Base-by-base conservation (phyloP, 371 early-diverging fungal genomes). In the Rhizomucor miehei region DNA sequence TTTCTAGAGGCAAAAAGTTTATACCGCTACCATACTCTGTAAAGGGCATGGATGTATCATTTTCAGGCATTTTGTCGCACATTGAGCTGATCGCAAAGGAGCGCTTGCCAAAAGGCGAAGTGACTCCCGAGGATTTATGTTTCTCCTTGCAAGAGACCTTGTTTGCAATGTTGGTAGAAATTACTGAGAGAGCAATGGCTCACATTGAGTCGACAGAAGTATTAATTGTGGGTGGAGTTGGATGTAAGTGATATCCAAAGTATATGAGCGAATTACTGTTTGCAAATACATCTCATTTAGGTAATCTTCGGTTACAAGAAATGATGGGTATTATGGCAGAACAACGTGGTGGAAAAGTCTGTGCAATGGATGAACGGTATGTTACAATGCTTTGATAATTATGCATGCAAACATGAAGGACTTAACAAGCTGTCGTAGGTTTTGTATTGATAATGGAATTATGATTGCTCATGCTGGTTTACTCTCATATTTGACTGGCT, bases 11-110 rank as follows among this genome's bases (percentile, higher is more conserved):
- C 5, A 88, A 73, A 25, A 88, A 89, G 25, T 93, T 85, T 58
- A 76, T 97, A 29, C 91, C 92, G 61, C 77, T 99, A 24, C 99
- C 99, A 1, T 99, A 99, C 69, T 80, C 89, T 0, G 99, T 99
- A 61, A 99, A 99, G 67, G 99, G 99, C 25, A 99, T 99, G 99
- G 99, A 99, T 64, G 95, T 99, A n/a, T 97, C 97, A 12, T 99
- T 99, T 66, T 92, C 93, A 3, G 99, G 99, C 5, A 94, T 99
- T 35, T 73, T 99, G 40, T 88, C 97, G 1, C 79, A 82, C 54
- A 89, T 99, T 46, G 97, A 97, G 63, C 66, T 69, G n/a, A 59
- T 90, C 8, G 92, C 91, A 0, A 79, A 84, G 50, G 82, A 79
- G 23, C 66, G 87, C n/a, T 60, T 82, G 6, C 74, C 76, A 13